Evolutionary conservation across 805 yeast species (phyloP).

Genomic region (Priceomyces haplophilus): DNA sequence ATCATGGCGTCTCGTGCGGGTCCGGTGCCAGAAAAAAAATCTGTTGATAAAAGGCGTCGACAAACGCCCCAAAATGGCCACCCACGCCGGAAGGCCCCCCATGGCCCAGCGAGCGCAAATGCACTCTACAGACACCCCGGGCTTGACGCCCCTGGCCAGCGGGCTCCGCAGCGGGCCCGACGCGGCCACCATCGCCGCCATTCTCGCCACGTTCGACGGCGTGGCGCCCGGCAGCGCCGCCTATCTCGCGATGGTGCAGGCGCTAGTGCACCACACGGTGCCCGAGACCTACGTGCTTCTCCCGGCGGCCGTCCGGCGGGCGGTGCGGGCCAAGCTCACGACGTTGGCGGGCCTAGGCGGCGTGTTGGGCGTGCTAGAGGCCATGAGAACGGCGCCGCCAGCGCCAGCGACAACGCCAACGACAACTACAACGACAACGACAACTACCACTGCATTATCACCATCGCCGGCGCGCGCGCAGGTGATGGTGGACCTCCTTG

Average conservation of each 20-base stretch:
- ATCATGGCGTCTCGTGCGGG: neutral
- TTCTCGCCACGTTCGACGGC: constrained; percentile 2
- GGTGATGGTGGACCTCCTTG: constrained; percentile 3
- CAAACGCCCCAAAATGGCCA: neutral
- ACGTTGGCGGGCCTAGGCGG: constrained; percentile 33
- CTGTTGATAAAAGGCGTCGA: neutral
- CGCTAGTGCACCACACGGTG: constrained; percentile 29
- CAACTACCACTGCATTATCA: too few species aligned
- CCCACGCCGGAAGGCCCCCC: too few species aligned
- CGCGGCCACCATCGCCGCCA: constrained; percentile 5
- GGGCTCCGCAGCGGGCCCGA: constrained; percentile 11
- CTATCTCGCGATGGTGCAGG: constrained; percentile 14
- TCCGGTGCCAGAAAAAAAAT: neutral
- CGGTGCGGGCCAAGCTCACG: constrained; percentile 16
- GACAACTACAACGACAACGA: too few species aligned
- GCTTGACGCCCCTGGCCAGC: constrained; percentile 1
- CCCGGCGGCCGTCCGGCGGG: constrained; percentile 12
- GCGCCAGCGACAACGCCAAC: too few species aligned
- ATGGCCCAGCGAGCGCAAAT: neutral
- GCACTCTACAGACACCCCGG: neutral
- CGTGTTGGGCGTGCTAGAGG: constrained; percentile 16
- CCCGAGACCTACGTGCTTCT: constrained; percentile 27
- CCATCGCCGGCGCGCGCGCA: too few species aligned
- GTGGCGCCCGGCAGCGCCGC: constrained; percentile 6
- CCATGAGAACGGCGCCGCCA: neutral